A percentile compares a stretch with the other conserved stretches of the same genome.
Conservation (phyloP, 768 basidiomycete species). For the Pulveroboletus ravenelii region DNA sequence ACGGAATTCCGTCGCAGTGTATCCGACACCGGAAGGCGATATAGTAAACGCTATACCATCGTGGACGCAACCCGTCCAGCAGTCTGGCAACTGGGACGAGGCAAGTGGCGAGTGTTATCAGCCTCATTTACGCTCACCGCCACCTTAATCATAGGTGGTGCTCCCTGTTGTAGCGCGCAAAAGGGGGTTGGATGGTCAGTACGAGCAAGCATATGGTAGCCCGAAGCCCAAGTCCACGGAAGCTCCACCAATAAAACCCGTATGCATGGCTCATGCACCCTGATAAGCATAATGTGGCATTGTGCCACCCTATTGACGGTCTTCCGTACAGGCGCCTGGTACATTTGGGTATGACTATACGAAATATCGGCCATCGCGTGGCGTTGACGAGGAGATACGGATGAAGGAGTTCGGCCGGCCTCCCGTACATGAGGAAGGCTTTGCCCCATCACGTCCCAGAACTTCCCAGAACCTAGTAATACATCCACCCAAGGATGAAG, state of each 20-base stretch:
- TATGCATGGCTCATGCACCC: constrained; percentile 32
- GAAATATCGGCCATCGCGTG: constrained; percentile 56
- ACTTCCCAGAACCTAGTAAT: constrained; percentile 10
- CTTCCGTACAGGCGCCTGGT: constrained; percentile 58
- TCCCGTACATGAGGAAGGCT: constrained; percentile 21
- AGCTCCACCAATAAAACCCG: constrained; percentile 47
- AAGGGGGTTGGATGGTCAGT: constrained; percentile 69
- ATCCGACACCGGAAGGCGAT: constrained; percentile 57
- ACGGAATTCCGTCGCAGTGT: constrained; percentile 59
- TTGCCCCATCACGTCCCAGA: neutral
- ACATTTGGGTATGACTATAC: constrained; percentile 76
- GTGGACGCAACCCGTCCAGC: constrained; percentile 71
- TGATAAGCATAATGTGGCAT: neutral
- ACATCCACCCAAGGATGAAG: constrained; percentile 26
- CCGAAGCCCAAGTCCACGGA: constrained; percentile 46
- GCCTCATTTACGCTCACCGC: constrained; percentile 5
- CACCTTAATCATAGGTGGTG: constrained; percentile 53
- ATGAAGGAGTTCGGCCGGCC: constrained; percentile 64
- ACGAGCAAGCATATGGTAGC: constrained; percentile 66
- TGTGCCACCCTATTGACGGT: neutral
- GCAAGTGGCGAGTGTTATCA: constrained; percentile 34
- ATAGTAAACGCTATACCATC: constrained; percentile 72
- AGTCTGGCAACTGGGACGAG: constrained; percentile 81
- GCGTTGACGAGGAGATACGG: constrained; percentile 43
- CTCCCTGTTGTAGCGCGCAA: constrained; percentile 82